A percentile compares a stretch with the other conserved stretches of the same genome.
phyloP scores from a whole-genome alignment of 805 yeast genomes.

The Kazachstania psychrophila region DNA sequence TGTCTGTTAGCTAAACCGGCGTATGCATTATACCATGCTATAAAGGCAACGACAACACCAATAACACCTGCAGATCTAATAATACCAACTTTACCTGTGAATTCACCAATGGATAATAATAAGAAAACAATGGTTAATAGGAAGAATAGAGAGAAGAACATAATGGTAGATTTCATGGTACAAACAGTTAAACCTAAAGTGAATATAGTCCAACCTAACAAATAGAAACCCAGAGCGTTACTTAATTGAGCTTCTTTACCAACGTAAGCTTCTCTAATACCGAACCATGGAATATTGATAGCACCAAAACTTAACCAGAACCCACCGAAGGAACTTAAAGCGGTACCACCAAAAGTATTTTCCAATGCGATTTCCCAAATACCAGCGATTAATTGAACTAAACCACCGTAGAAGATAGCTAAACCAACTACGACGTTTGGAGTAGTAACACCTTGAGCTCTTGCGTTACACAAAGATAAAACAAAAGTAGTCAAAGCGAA shows the following conservation, averaged over 20 bases:
- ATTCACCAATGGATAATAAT: constrained; percentile 44
- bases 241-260: constrained; percentile 29
- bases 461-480: constrained; percentile 45
- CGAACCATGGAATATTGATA: constrained; percentile 49
- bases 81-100: constrained; percentile 34
- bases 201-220: constrained; percentile 56
- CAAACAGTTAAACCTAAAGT: constrained; percentile 44
- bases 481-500: constrained; percentile 58
- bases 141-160: constrained; percentile 50
- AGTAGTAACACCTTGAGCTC: constrained; percentile 42
- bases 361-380: constrained; percentile 57
- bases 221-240: constrained; percentile 50
- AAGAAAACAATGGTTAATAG: constrained; percentile 46
- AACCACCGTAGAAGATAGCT: constrained; percentile 58
- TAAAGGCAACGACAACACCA: constrained; percentile 52
- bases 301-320: constrained; percentile 65
- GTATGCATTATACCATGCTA: constrained; percentile 64
- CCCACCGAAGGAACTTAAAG: constrained; percentile 54
- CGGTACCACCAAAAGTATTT: constrained; percentile 61
- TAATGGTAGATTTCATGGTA: constrained; percentile 56
- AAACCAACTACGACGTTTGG: constrained; percentile 49
- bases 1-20: constrained; percentile 60
- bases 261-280: constrained; percentile 45
- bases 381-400: constrained; percentile 52
- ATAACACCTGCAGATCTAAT: constrained; percentile 53